These are phyloP conservation scores for Jatropha podagrica DNA, from an alignment of 441 rosid species.

Conservation along the genomic window DNA sequence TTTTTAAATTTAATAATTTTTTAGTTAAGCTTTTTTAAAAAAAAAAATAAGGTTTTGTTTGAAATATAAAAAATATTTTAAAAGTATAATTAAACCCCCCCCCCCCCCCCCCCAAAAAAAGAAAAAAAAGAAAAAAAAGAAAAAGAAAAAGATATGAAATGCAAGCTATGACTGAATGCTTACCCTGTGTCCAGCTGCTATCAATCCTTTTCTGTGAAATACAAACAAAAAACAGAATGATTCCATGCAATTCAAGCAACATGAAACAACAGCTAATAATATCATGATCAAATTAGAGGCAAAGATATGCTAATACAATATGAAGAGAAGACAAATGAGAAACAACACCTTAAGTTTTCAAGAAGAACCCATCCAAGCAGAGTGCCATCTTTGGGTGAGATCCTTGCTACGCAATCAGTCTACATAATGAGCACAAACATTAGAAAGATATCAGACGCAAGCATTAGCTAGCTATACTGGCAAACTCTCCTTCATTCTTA, in stretches of 20 bases:
- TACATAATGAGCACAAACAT: constrained; percentile 29
- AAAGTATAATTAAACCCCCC: too few relatives aligned
- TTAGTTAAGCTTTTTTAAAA: neutral
- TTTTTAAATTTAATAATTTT: too few relatives aligned
- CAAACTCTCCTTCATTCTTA: neutral
- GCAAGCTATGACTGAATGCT: constrained; percentile 31
- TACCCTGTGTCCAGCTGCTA: constrained; percentile 61
- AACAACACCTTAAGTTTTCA: constrained; percentile 59
- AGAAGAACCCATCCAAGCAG: constrained; percentile 91
- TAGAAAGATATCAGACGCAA: constrained; percentile 1
- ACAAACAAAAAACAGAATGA: constrained; percentile 13
- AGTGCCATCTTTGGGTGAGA: constrained; percentile 67
- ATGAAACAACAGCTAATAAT: neutral
- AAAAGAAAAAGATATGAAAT: too few relatives aligned
- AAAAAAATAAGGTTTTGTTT: too few relatives aligned
- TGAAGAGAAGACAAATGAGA: constrained; percentile 10
- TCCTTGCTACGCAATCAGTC: constrained; percentile 96
- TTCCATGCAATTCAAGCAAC: constrained; percentile 7
- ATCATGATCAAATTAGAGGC: constrained; percentile 4
- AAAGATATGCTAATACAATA: constrained; percentile 10
- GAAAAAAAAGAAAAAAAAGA: too few relatives aligned
- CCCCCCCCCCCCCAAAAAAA: too few relatives aligned
- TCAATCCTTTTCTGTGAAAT: constrained; percentile 55
- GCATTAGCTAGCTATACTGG: neutral
- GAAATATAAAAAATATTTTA: too few relatives aligned